A percentile compares a stretch with the other conserved stretches of the same genome.
Evolutionary conservation across 176 grass and related monocot species (phyloP).

Genomic region (Paspalum vaginatum): DNA sequence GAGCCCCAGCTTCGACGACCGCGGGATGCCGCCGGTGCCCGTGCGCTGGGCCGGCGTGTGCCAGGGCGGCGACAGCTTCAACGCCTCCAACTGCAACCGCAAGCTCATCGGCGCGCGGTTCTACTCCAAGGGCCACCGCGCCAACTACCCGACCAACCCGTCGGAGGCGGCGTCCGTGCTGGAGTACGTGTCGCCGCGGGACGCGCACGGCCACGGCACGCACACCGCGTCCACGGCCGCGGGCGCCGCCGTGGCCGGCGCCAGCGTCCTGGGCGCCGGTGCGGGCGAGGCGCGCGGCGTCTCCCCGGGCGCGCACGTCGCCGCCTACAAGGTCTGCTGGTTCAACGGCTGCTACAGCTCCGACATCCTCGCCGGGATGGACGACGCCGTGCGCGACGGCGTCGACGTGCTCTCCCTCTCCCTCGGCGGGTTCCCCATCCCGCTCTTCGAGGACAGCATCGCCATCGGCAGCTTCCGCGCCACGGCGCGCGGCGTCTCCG

Average conservation of each 20-base stretch:
- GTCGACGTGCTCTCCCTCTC: constrained; percentile 85
- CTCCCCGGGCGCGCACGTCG: constrained; percentile 65
- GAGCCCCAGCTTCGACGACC: constrained; percentile 82
- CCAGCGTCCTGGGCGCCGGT: constrained; percentile 61
- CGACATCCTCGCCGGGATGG: constrained; percentile 90
- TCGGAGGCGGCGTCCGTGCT: constrained; percentile 27
- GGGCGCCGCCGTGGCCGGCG: constrained; percentile 46
- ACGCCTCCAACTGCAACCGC: constrained; percentile 67
- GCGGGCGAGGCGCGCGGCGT: constrained; percentile 63
- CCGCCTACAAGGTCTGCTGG: constrained; percentile 93
- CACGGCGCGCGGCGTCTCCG: constrained; percentile 57
- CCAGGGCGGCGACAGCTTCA: constrained; percentile 72
- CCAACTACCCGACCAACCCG: constrained; percentile 72
- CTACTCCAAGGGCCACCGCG: constrained; percentile 86
- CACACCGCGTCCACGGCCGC: constrained; percentile 78
- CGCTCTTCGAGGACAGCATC: constrained; percentile 91
- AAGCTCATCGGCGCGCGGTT: constrained; percentile 94
- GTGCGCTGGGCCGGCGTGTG: constrained; percentile 68
- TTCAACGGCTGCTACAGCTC: constrained; percentile 94
- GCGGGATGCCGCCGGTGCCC: constrained; percentile 67
- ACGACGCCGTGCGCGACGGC: constrained; percentile 80
- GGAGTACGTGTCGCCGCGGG: constrained; percentile 85
- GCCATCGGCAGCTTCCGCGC: constrained; percentile 91
- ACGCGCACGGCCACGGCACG: constrained; percentile 86
- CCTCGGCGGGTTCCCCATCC: constrained; percentile 82